Evolutionary conservation across 768 basidiomycete species (phyloP), one percentile per base, ranked within the genome.

Genomic region (Nidularia sp.): DNA sequence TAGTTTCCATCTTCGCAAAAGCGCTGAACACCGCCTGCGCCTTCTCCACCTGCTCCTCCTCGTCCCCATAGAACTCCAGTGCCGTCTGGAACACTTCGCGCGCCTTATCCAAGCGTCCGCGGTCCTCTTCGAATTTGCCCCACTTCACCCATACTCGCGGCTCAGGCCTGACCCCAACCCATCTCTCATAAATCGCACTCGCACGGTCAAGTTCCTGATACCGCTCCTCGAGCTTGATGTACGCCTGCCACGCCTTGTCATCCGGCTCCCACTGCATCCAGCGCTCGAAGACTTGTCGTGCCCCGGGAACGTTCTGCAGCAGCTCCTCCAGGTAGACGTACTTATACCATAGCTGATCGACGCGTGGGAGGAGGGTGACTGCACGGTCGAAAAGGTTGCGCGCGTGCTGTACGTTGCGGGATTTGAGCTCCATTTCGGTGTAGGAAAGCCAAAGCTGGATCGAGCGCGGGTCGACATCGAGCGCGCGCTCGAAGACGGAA

Each of bases 261-360:
- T 98, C 95, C 0, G 97, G 97, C 66, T 98, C 97, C 97, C 97
- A 98, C 58, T 92, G 83, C 93, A 98, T 96, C 97, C 97, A 99
- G 45, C 97, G 83, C 68, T 99, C 97, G 56, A 98, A 99, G 51
- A 98, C 93, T 65, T 98, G 96, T 6, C 97, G 85, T 1, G 95
- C 94, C 36, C 97, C 97, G 1, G 95, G 84, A 33, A 99, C 87
- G 63, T 99, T 98, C 61, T 95, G 89, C 9, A 99, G 80, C 2
- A 99, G 81, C 66, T 99, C 97, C 65, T 99, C 97, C 50, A 99
- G 83, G 69, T 97, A 98, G 53, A 99, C 96, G 52, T 98, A 99
- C 68, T 98, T 98, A 81, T 98, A 98, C 97, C 97, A 98, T 5
- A 99, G 79, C 64, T 96, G 90, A 67, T 99, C 95, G 47, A 99